These are phyloP conservation scores for Boletus mariae DNA, from an alignment of 1,284 basidiomycete species.

Conservation along the genomic window DNA sequence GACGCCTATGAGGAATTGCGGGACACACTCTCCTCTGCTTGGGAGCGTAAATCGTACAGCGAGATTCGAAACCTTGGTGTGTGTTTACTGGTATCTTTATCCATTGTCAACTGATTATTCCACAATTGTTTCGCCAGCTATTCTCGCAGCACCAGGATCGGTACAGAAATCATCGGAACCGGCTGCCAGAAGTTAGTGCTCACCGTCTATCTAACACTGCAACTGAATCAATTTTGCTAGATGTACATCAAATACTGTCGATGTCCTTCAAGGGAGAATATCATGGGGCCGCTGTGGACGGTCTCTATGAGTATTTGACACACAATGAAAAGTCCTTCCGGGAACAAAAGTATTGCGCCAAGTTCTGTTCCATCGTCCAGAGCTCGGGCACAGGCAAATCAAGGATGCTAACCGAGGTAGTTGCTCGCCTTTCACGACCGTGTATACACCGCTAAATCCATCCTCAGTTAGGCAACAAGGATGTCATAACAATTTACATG, in stretches of 20 bases:
- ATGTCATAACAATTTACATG: conserved; percentile 18
- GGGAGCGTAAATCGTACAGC: background rate
- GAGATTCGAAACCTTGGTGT: background rate
- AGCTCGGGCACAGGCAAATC: too few species aligned
- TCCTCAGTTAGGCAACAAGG: conserved; percentile 10
- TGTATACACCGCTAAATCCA: background rate
- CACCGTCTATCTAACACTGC: too few species aligned
- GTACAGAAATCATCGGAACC: too few species aligned
- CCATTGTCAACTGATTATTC: too few species aligned
- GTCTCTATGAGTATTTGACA: background rate
- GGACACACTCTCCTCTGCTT: background rate
- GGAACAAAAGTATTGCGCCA: too few species aligned
- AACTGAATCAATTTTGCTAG: background rate
- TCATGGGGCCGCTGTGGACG: background rate
- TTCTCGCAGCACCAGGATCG: too few species aligned
- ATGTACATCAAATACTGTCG: background rate
- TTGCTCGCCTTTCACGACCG: too few species aligned
- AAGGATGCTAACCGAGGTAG: too few species aligned
- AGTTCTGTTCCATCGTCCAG: too few species aligned
- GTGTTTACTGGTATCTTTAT: background rate
- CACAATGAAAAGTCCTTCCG: too few species aligned
- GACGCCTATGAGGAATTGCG: background rate
- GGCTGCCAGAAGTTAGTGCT: too few species aligned
- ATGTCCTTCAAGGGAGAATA: background rate
- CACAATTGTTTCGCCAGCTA: background rate